A percentile compares a stretch with the other conserved stretches of the same genome.
Evolutionary conservation across 768 basidiomycete genomes (phyloP).

Genomic region (Lactifluus pinguis): DNA sequence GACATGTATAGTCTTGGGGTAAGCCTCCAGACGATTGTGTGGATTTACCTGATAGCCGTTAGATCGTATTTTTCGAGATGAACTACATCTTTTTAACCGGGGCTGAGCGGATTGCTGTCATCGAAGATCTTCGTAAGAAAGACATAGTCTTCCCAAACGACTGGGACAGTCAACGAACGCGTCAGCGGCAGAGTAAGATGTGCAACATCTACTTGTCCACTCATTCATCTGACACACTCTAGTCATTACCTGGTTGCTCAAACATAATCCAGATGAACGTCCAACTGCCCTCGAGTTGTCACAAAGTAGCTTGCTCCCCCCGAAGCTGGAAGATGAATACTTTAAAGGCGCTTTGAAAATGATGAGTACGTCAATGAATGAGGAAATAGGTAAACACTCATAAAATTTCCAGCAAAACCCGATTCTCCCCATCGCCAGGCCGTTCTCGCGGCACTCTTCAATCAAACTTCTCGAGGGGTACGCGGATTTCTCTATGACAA

Average conservation of each 20-base stretch:
- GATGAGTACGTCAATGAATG: constrained; percentile 46
- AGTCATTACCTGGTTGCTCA: constrained; percentile 77
- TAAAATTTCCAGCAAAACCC: constrained; percentile 46
- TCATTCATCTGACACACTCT: background rate
- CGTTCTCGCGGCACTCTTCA: constrained; percentile 71
- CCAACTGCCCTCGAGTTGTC: constrained; percentile 80
- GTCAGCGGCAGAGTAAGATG: constrained; percentile 62
- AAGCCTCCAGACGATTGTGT: constrained; percentile 24
- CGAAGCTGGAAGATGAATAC: constrained; percentile 73
- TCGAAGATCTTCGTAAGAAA: constrained; percentile 69
- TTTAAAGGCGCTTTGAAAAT: constrained; percentile 70
- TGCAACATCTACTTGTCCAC: background rate
- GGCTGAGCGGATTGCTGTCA: constrained; percentile 74
- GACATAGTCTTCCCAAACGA: constrained; percentile 64
- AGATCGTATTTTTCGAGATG: constrained; percentile 99
- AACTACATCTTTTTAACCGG: constrained; percentile 76
- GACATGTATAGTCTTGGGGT: constrained; percentile 95
- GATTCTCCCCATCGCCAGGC: constrained; percentile 76
- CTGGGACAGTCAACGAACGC: constrained; percentile 55
- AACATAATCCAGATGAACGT: constrained; percentile 70
- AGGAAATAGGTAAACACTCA: background rate
- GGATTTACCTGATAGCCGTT: background rate
- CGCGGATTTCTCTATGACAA: constrained; percentile 69
- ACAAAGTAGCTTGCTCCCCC: constrained; percentile 67
- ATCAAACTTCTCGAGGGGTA: constrained; percentile 53